Evolutionary conservation across 2,329 filamentous ascomycete species (phyloP), one percentile per base, ranked within the genome.

Genomic region (Ceratocystis eucalypticola): DNA sequence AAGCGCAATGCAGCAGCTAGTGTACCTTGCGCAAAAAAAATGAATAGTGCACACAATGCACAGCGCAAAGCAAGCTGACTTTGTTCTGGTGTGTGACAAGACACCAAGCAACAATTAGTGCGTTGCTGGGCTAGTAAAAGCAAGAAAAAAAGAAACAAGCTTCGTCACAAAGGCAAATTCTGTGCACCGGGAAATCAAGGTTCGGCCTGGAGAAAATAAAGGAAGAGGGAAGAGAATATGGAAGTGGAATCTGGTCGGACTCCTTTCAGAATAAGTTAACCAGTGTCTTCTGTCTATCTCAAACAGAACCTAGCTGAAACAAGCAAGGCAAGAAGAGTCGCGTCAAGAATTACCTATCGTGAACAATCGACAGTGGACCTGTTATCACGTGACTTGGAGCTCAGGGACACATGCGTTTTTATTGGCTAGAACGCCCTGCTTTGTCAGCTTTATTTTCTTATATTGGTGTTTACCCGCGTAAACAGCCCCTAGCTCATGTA

Each of bases 271-370:
- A 59, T 20, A n/a, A 41, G 30, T 59, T 59, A 6, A 6, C 55
- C 28, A 12, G 22, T 30, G 55, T 33, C 33, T 30, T 59, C 55
- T 59, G 28, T 59, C 55, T 59, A 22, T 37, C 30, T 37, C 55
- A 37, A 59, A 20, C 55, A 33, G 28, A 59, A 30, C 28, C 33
- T 17, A 25, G 37, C 59, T 62, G 59, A 44, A 45, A 62, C 59
- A 63, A 53, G 22, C 48, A 53, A 41, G 22, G 53, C 64, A 48
- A 61, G 64, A 30, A 65, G 64, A 68, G 62, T 65, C 66, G 66
- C 66, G 66, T 65, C 63, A 61, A 65, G 64, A 50, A 57, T 33
- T 41, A 15, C 45, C 28, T 17, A 33, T 68, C 63, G 66, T 68
- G 59, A 45, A 65, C 64, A 59, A 62, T 30, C 45, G 33, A 65